Percentiles rank a stretch among this genome's conserved stretches.
These are phyloP conservation scores for Eucalyptus grandis DNA, from an alignment of 345 rosid species.

Conservation along the genomic window DNA sequence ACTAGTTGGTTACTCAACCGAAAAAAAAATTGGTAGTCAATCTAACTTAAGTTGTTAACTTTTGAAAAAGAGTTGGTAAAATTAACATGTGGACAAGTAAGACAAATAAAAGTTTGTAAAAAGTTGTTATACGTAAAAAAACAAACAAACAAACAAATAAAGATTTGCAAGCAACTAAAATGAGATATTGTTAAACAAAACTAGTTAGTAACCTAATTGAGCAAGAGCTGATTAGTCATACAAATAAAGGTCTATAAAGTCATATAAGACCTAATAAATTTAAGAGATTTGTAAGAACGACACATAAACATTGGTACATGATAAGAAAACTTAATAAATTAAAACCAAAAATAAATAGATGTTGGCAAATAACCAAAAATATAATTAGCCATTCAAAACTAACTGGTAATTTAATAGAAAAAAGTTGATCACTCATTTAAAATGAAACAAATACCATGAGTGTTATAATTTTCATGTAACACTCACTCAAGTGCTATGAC, in stretches of 20 bases:
- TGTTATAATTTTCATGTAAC: too few species aligned
- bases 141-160: too few species aligned
- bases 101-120: not conserved
- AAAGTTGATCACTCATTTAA: not conserved
- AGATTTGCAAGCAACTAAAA: not conserved
- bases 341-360: too few species aligned
- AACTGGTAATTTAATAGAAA: not conserved
- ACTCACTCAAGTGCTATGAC: not conserved
- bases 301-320: not conserved
- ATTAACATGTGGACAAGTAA: not conserved
- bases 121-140: too few species aligned
- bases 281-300: not conserved
- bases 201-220: not conserved
- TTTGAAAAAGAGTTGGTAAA: not conserved
- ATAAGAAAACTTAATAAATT: too few species aligned
- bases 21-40: not conserved
- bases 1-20: not conserved
- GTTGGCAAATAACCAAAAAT: not conserved
- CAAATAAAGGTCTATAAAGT: too few species aligned
- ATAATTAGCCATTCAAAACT: not conserved
- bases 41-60: not conserved
- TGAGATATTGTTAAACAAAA: not conserved
- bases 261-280: not conserved
- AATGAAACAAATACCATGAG: rapidly evolving
- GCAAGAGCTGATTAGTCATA: too few species aligned